Evolutionary conservation across 805 yeast genomes (phyloP).

Genomic region (Yarrowia sp.): DNA sequence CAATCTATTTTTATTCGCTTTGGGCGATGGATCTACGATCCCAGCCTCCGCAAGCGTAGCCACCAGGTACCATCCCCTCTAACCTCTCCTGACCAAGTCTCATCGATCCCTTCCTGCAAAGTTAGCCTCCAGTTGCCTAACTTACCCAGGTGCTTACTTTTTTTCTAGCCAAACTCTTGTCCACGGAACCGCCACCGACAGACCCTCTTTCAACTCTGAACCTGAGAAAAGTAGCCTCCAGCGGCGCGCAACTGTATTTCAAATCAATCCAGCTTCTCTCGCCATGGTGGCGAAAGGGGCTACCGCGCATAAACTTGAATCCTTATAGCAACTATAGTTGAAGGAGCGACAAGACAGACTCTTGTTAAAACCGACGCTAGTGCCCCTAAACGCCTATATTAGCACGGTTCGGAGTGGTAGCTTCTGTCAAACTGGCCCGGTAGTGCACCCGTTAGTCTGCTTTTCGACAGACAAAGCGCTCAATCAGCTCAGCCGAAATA

Average conservation of each 20-base stretch:
- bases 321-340: too few species aligned
- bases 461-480: not conserved
- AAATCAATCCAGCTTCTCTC: too few species aligned
- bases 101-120: not conserved
- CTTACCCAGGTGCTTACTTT: conserved; percentile 4
- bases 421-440: not conserved
- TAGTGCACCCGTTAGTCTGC: not conserved
- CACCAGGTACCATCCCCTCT: not conserved
- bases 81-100: not conserved
- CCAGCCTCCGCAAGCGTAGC: too few species aligned
- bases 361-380: conserved; percentile 7
- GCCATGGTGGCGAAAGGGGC: too few species aligned
- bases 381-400: conserved; percentile 4
- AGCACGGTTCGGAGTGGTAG: not conserved
- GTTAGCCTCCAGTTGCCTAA: conserved; percentile 21
- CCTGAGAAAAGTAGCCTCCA: not conserved
- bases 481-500: conserved; percentile 4
- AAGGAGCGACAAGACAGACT: too few species aligned
- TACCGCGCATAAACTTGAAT: too few species aligned
- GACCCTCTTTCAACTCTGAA: conserved; percentile 1
- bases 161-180: not conserved
- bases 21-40: not conserved
- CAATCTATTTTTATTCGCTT: not conserved
- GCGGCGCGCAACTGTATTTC: too few species aligned
- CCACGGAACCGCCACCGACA: conserved; percentile 8